Evolutionary conservation across 352 stramenopile genomes (phyloP), one percentile per base, ranked within the genome.

Genomic region (Elongisporangium prolatum): DNA sequence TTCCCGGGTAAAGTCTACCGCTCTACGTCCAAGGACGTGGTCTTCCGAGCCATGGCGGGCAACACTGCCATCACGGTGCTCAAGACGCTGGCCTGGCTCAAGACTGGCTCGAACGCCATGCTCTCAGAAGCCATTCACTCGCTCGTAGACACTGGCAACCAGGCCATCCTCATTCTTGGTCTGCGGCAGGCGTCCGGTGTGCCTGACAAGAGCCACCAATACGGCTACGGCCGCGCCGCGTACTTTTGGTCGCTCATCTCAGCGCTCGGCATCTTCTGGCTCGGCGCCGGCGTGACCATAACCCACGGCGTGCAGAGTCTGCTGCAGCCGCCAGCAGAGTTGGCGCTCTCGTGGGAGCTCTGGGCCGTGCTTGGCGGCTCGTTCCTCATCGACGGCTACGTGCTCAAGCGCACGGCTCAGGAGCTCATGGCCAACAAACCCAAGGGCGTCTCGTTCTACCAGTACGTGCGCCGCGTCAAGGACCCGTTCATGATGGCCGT

Each of bases 161-260:
- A 99, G 67, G 86, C 83, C 7, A 78, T 99, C 14, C 74, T 97
- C 14, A 85, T 95, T 34, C 65, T 94, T 20, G 86, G 87, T 0
- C 69, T 96, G n/a, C 85, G 79, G 11, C 86, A 96, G 60, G 86
- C 86, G 3, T 78, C 82, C 3, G 86, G 86, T 47, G 82, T 87
- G 24, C 95, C 96, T 0, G 97, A 99, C 67, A 93, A 93, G 61
- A 84, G 87, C 38, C 96, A 99, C 72, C 97, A 98, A 59, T 99
- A 99, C 70, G 97, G 96, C 49, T 99, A 99, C 72, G 97, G 96
- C 28, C 97, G 97, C 59, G 91, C 86, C 8, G 90, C 98, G 50
- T 99, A 99, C 83, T 99, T 99, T 73, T 99, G 97, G 97, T 97
- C 93, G 61, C 82, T 99, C 21, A 97, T 99, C 20, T 98, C 88